Conservation (phyloP, 768 basidiomycete genomes). For the Phlebiopsis gigantea region DNA sequence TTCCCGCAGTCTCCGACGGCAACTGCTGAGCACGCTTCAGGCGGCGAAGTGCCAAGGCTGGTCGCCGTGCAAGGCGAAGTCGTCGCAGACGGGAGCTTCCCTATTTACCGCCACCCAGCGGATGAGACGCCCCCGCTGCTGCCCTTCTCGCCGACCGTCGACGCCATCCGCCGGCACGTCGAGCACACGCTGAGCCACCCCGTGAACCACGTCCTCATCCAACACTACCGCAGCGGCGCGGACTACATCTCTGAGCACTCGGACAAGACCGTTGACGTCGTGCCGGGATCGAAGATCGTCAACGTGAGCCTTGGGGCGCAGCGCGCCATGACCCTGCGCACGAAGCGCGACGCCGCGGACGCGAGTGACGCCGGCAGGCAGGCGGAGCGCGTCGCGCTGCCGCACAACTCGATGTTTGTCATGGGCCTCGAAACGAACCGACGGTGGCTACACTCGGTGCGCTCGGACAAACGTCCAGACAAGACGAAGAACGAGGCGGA, state of each 20-base stretch:
- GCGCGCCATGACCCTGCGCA: slow-evolving; percentile 68
- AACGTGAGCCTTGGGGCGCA: slow-evolving; percentile 80
- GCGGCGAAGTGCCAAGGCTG: slow-evolving; percentile 66
- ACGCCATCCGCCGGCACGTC: slow-evolving; percentile 57
- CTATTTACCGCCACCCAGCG: slow-evolving; percentile 78
- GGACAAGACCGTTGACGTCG: slow-evolving; percentile 82
- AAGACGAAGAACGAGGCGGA: slow-evolving; percentile 51
- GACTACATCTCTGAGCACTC: slow-evolving; percentile 87
- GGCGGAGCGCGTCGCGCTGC: slow-evolving; percentile 62
- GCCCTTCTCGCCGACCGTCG: slow-evolving; percentile 66
- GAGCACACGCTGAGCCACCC: slow-evolving; percentile 55
- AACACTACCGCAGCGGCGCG: slow-evolving; percentile 70
- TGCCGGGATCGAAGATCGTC: slow-evolving; percentile 66
- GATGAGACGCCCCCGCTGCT: slow-evolving; percentile 68
- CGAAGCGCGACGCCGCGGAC: slow-evolving; percentile 32
- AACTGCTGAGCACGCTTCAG: slow-evolving; percentile 28
- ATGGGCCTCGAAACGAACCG: slow-evolving; percentile 70
- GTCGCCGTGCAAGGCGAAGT: slow-evolving; percentile 60
- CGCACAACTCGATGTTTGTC: slow-evolving; percentile 81
- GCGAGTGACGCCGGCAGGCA: slow-evolving; percentile 10
- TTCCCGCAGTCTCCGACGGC: neutral
- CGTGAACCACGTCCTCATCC: slow-evolving; percentile 81
- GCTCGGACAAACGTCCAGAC: slow-evolving; percentile 65
- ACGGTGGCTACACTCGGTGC: slow-evolving; percentile 73
- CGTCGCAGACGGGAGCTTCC: slow-evolving; percentile 53